Conservation (phyloP, 2,329 filamentous ascomycete genomes). For the Penicillium sp. region DNA sequence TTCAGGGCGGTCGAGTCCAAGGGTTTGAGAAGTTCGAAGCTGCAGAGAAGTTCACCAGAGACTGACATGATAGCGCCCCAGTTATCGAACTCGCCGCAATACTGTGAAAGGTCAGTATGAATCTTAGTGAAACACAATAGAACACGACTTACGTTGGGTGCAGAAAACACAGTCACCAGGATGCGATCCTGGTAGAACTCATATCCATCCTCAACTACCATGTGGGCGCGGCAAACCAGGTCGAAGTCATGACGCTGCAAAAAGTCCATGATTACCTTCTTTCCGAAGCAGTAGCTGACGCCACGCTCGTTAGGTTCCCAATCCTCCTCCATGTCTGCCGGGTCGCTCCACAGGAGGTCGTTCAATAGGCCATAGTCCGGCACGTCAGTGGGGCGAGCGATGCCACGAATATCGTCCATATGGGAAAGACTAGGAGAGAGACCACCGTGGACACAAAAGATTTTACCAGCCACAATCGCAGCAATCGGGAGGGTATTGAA, state of each 20-base stretch:
- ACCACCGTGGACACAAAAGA: slow-evolving; percentile 95
- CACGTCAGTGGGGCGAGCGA: slow-evolving; percentile 92
- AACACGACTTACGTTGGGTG: slow-evolving; percentile 75
- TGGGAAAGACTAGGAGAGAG: slow-evolving; percentile 87
- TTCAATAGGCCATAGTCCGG: slow-evolving; percentile 95
- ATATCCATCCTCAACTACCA: slow-evolving; percentile 99
- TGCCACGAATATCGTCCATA: slow-evolving; percentile 98
- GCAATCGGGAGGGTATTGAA: slow-evolving; percentile 96
- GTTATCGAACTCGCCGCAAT: slow-evolving; percentile 98
- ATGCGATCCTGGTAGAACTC: slow-evolving; percentile 97
- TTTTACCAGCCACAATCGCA: slow-evolving; percentile 94
- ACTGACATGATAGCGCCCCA: slow-evolving; percentile 99
- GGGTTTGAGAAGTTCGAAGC: slow-evolving; percentile 94
- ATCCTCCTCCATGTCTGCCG: slow-evolving; percentile 94
- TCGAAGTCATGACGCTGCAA: slow-evolving; percentile 94
- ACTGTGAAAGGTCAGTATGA: slow-evolving; percentile 54
- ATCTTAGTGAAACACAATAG: not conserved
- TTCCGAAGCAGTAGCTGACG: slow-evolving; percentile 97
- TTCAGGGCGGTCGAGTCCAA: slow-evolving; percentile 94
- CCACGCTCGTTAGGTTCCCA: slow-evolving; percentile 98
- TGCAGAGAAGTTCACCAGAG: slow-evolving; percentile 87
- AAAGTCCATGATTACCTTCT: slow-evolving; percentile 97
- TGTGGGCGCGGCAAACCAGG: slow-evolving; percentile 92
- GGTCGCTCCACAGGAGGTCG: slow-evolving; percentile 94
- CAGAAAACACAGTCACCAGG: slow-evolving; percentile 94